Conservation (phyloP, 2,329 filamentous ascomycete genomes). For the Rhynchosporium graminicola region DNA sequence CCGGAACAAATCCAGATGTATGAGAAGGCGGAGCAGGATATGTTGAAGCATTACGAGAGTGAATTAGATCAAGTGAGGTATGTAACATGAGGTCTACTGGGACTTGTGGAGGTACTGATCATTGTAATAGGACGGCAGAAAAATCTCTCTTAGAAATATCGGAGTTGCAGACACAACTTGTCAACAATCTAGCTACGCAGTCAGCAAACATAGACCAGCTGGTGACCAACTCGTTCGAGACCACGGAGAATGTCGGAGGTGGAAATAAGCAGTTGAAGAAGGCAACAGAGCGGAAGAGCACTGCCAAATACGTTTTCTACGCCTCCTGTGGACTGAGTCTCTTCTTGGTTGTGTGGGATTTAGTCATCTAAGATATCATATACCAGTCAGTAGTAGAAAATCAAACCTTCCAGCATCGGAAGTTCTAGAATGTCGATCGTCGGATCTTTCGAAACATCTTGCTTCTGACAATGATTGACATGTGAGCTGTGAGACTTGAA, state of each 20-base stretch:
- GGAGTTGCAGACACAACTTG: conserved; percentile 85
- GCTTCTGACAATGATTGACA: conserved; percentile 10
- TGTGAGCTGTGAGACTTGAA: conserved; percentile 17
- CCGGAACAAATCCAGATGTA: conserved; percentile 90
- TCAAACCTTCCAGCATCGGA: background rate
- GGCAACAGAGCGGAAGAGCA: conserved; percentile 70
- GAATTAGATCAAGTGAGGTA: conserved; percentile 94
- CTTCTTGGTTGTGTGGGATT: conserved; percentile 76
- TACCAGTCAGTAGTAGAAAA: conserved; percentile 15
- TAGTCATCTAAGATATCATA: conserved; percentile 53
- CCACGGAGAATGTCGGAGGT: conserved; percentile 80
- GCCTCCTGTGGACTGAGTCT: conserved; percentile 74
- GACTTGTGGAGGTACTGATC: conserved; percentile 18
- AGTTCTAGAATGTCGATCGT: conserved; percentile 4
- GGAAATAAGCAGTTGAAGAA: conserved; percentile 92
- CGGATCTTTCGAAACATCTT: background rate
- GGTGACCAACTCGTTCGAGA: conserved; percentile 78
- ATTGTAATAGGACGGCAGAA: conserved; percentile 69
- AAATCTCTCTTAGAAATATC: conserved; percentile 90
- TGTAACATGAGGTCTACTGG: conserved; percentile 39
- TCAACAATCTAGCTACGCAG: conserved; percentile 81
- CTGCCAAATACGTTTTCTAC: conserved; percentile 77
- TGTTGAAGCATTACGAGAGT: conserved; percentile 91
- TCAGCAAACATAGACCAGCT: conserved; percentile 87
- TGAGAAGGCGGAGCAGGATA: conserved; percentile 86